A percentile compares a stretch with the other conserved stretches of the same genome.
phyloP scores from a whole-genome alignment of 1,284 basidiomycete genomes.

The Pseudozyma tsukubaensis region DNA sequence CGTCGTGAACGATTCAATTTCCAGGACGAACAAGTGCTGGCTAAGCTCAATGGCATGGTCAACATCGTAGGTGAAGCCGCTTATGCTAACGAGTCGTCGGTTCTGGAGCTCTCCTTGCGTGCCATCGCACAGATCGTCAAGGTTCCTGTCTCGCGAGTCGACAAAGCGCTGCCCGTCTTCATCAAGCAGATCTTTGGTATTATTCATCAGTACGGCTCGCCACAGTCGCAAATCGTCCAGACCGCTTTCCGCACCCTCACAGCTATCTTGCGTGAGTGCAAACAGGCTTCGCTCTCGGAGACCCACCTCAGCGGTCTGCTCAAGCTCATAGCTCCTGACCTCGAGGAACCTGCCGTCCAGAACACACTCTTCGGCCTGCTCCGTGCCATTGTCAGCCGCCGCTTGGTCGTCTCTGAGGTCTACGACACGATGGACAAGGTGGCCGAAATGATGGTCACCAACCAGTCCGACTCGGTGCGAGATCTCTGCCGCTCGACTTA shows the following conservation, averaged over 20 bases:
- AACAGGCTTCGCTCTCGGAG: constrained; percentile 80
- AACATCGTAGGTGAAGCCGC: constrained; percentile 90
- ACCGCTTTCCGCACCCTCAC: constrained; percentile 88
- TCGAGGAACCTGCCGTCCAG: constrained; percentile 91
- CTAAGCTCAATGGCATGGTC: constrained; percentile 87
- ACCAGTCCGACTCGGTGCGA: constrained; percentile 88
- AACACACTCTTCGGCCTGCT: constrained; percentile 87
- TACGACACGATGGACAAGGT: constrained; percentile 98
- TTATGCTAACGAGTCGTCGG: constrained; percentile 83
- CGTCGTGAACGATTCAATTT: constrained; percentile 88
- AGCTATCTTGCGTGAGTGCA: constrained; percentile 78
- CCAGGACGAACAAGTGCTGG: constrained; percentile 77
- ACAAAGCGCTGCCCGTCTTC: constrained; percentile 83
- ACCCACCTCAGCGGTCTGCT: constrained; percentile 88
- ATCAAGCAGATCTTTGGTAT: constrained; percentile 87
- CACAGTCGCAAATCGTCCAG: constrained; percentile 90
- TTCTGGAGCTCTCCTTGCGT: constrained; percentile 84
- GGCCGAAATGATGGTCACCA: constrained; percentile 93
- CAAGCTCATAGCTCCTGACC: constrained; percentile 85
- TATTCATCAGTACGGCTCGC: constrained; percentile 81
- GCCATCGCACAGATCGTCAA: constrained; percentile 84
- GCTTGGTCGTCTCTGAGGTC: constrained; percentile 93
- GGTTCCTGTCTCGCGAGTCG: constrained; percentile 83
- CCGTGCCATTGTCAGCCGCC: constrained; percentile 88
- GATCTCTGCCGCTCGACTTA: constrained; percentile 89